Conservation (phyloP, 495 filamentous ascomycete genomes). For the Trypethelium eluteriae region DNA sequence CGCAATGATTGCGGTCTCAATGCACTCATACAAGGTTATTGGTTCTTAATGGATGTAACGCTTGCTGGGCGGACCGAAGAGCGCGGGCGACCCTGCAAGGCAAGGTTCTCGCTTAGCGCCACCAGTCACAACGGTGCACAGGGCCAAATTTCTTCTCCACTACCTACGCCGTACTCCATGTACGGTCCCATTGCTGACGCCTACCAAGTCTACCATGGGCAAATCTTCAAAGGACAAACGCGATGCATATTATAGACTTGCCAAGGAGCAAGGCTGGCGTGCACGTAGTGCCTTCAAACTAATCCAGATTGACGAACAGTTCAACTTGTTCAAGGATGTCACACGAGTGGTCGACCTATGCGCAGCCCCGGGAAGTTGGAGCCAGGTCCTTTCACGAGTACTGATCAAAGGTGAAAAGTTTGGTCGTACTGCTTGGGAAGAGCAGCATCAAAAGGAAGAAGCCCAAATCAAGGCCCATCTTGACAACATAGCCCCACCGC, state of each 20-base stretch:
- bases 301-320: conserved; percentile 92
- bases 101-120: no score
- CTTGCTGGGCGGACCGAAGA: no score
- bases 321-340: conserved; percentile 79
- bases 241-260: conserved; percentile 93
- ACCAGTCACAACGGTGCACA: neutral
- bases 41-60: no score
- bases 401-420: conserved; percentile 89
- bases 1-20: no score
- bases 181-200: neutral
- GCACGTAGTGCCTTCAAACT: conserved; percentile 95
- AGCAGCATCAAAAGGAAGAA: conserved; percentile 52
- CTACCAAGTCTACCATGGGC: conserved; percentile 54
- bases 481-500: neutral
- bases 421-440: conserved; percentile 73
- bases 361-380: conserved; percentile 93
- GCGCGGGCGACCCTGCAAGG: no score
- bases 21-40: no score
- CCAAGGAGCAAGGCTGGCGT: conserved; percentile 97
- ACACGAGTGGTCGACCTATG: conserved; percentile 95
- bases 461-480: conserved; percentile 21
- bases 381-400: conserved; percentile 85
- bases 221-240: conserved; percentile 99
- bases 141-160: neutral
- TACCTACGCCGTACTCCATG: neutral